Evolutionary conservation across 108 stramenopile genomes (phyloP).

Genomic region (Conticribra guillardii): DNA sequence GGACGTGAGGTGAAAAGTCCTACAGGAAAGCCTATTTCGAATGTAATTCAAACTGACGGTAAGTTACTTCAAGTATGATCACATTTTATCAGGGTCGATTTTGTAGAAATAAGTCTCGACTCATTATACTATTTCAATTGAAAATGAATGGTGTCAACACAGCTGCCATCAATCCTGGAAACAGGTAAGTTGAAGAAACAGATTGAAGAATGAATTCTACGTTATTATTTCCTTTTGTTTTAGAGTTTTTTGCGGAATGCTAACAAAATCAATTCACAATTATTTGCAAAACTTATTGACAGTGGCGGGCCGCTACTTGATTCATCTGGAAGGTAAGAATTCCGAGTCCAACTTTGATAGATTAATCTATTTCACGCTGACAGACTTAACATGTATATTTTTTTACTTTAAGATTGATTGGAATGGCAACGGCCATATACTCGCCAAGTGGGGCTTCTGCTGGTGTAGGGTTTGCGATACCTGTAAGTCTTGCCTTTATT

Average conservation of each 20-base stretch:
- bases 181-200: too few species aligned
- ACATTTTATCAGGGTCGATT: background rate
- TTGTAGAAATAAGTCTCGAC: too few species aligned
- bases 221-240: too few species aligned
- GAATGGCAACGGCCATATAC: conserved; percentile 97
- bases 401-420: conserved; percentile 86
- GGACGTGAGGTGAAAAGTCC: conserved; percentile 87
- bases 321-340: conserved; percentile 47
- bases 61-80: conserved; percentile 35
- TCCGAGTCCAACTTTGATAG: background rate
- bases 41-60: conserved; percentile 94
- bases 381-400: too few species aligned
- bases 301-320: conserved; percentile 37
- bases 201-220: too few species aligned
- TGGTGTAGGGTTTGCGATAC: conserved; percentile 96
- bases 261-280: background rate
- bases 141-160: background rate
- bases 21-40: conserved; percentile 90
- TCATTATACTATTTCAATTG: too few species aligned
- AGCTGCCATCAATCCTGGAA: conserved; percentile 67
- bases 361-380: too few species aligned
- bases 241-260: background rate
- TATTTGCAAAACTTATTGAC: too few species aligned
- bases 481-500: conserved; percentile 26
- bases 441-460: conserved; percentile 86